A percentile compares a stretch with the other conserved stretches of the same genome.
phyloP scores from a whole-genome alignment of 352 stramenopile species.

The Pseudoperonospora humuli region DNA sequence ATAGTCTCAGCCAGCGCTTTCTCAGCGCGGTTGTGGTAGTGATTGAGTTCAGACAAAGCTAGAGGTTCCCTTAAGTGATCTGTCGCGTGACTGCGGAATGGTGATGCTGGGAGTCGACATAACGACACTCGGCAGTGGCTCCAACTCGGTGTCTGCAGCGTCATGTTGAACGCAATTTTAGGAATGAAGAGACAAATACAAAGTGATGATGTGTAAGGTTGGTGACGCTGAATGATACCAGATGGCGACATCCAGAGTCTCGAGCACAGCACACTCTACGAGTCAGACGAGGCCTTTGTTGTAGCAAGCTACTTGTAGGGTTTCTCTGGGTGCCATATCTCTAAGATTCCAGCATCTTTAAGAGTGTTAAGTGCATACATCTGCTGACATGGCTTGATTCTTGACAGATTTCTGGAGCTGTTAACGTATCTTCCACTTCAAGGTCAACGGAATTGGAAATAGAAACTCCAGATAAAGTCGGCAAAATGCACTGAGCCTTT shows the following conservation, averaged over 20 bases:
- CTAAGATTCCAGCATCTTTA: background rate
- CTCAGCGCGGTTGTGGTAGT: constrained; percentile 30
- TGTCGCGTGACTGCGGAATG: constrained; percentile 15
- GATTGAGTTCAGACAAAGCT: constrained; percentile 26
- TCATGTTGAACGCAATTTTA: constrained; percentile 17
- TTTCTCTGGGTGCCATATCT: background rate
- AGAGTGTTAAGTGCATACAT: no score
- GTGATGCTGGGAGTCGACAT: constrained; percentile 9
- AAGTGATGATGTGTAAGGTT: no score
- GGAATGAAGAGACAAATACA: constrained; percentile 13
- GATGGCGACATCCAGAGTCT: constrained; percentile 16
- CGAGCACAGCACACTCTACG: background rate
- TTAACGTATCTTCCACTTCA: constrained; percentile 8
- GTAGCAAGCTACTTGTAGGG: background rate
- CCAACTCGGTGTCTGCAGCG: constrained; percentile 3
- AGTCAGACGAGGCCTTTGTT: constrained; percentile 10
- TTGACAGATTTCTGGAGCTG: background rate
- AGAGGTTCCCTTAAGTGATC: constrained; percentile 13
- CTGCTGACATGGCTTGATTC: background rate
- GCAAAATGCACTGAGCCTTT: constrained; percentile 1
- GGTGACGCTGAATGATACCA: constrained; percentile 1
- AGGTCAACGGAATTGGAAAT: constrained; percentile 4
- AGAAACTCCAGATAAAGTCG: constrained; percentile 6
- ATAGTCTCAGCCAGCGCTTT: constrained; percentile 29
- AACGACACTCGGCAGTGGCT: constrained; percentile 13